Conservation (phyloP, 306 rosid genomes). For the Mimosa bimucronata region DNA sequence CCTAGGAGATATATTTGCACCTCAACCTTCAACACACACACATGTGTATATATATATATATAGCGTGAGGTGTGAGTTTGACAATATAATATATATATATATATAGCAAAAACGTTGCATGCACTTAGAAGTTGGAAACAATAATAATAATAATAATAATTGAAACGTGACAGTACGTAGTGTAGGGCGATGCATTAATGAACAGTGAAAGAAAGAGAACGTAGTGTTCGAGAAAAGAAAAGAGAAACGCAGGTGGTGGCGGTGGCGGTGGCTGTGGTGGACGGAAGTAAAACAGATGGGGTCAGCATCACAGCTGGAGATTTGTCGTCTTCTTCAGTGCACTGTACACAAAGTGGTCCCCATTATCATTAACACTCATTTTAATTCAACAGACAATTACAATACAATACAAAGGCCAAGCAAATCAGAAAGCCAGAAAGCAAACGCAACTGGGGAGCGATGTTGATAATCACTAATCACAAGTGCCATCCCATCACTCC, state of each 20-base stretch:
- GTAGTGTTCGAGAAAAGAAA: neutral
- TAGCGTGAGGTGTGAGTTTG: neutral
- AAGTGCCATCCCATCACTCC: conserved; percentile 15
- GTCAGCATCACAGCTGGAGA: conserved; percentile 61
- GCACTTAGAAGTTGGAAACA: neutral
- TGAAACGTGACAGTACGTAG: neutral
- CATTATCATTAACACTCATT: neutral
- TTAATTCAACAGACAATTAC: neutral
- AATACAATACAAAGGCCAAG: neutral
- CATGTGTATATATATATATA: too few species aligned
- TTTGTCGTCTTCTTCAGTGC: conserved; percentile 50
- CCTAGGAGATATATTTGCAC: too few species aligned
- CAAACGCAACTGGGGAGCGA: conserved; percentile 7
- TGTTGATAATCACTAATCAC: conserved; percentile 12
- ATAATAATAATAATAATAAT: neutral
- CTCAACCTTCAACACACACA: too few species aligned
- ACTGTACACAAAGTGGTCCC: conserved; percentile 39
- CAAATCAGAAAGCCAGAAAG: neutral
- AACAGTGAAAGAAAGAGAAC: neutral
- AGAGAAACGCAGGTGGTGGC: conserved; percentile 24
- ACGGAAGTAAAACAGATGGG: conserved; percentile 48
- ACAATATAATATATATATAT: too few species aligned
- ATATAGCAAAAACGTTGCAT: neutral
- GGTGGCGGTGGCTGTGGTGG: conserved; percentile 34
- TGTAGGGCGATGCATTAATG: neutral